These are phyloP conservation scores for Clonostachys solani DNA, from an alignment of 2,329 filamentous ascomycete genomes.

Conservation along the genomic window DNA sequence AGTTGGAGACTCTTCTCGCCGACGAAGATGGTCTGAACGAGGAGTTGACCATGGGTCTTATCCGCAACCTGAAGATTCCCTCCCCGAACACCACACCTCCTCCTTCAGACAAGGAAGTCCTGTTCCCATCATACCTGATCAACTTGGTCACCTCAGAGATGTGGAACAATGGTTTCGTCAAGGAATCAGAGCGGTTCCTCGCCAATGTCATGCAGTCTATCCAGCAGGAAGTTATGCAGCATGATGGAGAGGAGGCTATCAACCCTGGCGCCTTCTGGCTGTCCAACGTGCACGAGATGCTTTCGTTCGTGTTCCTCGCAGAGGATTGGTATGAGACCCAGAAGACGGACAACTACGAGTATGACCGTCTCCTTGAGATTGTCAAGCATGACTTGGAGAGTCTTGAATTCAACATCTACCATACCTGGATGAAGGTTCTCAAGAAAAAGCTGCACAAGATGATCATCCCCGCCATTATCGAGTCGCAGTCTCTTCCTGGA, in stretches of 20 bases:
- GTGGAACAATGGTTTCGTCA: slow-evolving; percentile 99
- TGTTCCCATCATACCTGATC: slow-evolving; percentile 98
- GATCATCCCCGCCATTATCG: slow-evolving; percentile 98
- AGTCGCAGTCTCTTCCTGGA: slow-evolving; percentile 94
- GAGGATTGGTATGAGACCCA: slow-evolving; percentile 99
- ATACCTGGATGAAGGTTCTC: slow-evolving; percentile 99
- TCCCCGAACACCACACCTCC: slow-evolving; percentile 80
- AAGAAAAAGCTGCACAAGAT: slow-evolving; percentile 99
- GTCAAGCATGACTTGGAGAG: slow-evolving; percentile 99
- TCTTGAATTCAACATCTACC: slow-evolving; percentile 99
- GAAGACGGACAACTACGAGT: slow-evolving; percentile 99
- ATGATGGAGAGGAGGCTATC: slow-evolving; percentile 94
- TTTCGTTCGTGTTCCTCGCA: slow-evolving; percentile 97
- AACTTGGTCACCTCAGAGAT: slow-evolving; percentile 99
- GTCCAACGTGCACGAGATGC: slow-evolving; percentile 99
- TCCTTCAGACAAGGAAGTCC: slow-evolving; percentile 95
- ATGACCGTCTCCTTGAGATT: slow-evolving; percentile 94
- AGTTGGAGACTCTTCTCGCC: slow-evolving; percentile 87
- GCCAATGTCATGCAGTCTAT: slow-evolving; percentile 99
- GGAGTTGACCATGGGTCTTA: slow-evolving; percentile 93
- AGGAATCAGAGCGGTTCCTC: slow-evolving; percentile 97
- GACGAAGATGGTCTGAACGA: slow-evolving; percentile 96
- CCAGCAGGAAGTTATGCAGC: slow-evolving; percentile 98
- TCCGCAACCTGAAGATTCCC: slow-evolving; percentile 94
- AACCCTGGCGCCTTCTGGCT: slow-evolving; percentile 98